Conservation (phyloP, 495 filamentous ascomycete species). For the Rusavskia elegans region DNA sequence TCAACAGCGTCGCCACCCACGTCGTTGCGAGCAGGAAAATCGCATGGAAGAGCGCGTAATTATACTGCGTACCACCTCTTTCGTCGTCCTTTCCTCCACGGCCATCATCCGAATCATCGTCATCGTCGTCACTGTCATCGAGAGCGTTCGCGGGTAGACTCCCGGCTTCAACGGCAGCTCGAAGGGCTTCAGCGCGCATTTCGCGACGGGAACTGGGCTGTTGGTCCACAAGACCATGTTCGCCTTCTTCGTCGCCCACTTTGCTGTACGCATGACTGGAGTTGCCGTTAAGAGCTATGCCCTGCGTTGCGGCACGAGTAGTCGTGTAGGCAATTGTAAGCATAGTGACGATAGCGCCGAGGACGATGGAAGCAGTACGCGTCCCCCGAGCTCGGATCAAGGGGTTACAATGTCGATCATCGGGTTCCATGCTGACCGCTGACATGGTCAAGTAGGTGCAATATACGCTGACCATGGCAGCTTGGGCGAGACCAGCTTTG, state of each 20-base stretch:
- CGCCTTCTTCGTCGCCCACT: conserved; percentile 50
- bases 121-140: conserved; percentile 62
- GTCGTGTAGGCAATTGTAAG: conserved; percentile 95
- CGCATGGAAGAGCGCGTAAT: conserved; percentile 89
- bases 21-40: conserved; percentile 94
- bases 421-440: conserved; percentile 95
- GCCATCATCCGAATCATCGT: conserved; percentile 44
- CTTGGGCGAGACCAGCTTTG: conserved; percentile 84
- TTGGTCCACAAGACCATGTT: conserved; percentile 77
- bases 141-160: conserved; percentile 83
- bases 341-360: conserved; percentile 93
- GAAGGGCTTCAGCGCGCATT: conserved; percentile 84
- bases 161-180: conserved; percentile 80
- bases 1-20: conserved; percentile 88
- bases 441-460: conserved; percentile 98
- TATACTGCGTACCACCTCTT: conserved; percentile 78
- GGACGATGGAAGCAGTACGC: conserved; percentile 72
- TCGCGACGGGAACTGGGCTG: conserved; percentile 68
- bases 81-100: conserved; percentile 69
- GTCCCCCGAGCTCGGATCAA: conserved; percentile 76
- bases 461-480: conserved; percentile 94
- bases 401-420: conserved; percentile 89
- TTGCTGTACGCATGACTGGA: conserved; percentile 43
- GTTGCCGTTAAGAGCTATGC: conserved; percentile 60
- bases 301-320: conserved; percentile 88